Conservation (phyloP, 768 basidiomycete genomes). For the Kwoniella bestiolae region DNA sequence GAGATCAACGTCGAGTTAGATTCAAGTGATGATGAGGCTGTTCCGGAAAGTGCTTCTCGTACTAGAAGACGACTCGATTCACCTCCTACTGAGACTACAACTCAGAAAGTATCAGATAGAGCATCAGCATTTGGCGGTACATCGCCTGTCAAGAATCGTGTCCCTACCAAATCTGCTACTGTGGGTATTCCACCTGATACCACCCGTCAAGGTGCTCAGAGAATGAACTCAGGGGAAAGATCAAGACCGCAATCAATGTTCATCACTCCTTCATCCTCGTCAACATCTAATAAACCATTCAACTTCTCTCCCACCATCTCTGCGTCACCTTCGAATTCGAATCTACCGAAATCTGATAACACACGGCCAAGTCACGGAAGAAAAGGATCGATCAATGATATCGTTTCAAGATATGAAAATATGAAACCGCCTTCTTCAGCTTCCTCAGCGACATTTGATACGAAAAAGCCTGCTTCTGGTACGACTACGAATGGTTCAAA, state of each 20-base stretch:
- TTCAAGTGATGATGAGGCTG: constrained; percentile 49
- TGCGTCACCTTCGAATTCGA: constrained; percentile 10
- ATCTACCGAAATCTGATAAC: neutral
- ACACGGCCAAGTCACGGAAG: constrained; percentile 36
- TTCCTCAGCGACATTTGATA: constrained; percentile 1
- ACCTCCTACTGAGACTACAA: neutral
- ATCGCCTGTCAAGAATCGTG: constrained; percentile 8
- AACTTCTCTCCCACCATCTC: constrained; percentile 7
- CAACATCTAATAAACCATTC: constrained; percentile 5
- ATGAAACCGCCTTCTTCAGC: constrained; percentile 28
- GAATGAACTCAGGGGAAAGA: constrained; percentile 7
- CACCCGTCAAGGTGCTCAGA: neutral
- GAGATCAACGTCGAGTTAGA: constrained; percentile 20
- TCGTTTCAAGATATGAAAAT: constrained; percentile 47
- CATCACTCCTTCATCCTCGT: constrained; percentile 25
- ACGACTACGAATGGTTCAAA: neutral
- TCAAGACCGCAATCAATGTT: constrained; percentile 44
- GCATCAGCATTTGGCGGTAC: constrained; percentile 14
- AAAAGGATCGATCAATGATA: constrained; percentile 52
- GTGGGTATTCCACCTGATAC: constrained; percentile 8
- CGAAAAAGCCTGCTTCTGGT: neutral
- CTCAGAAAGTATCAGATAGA: constrained; percentile 8
- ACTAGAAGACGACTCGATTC: constrained; percentile 4
- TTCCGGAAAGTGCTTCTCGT: constrained; percentile 42
- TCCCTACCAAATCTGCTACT: constrained; percentile 20